These are phyloP conservation scores for Acacia concinna DNA, from an alignment of 331 rosid genomes.

Conservation along the genomic window DNA sequence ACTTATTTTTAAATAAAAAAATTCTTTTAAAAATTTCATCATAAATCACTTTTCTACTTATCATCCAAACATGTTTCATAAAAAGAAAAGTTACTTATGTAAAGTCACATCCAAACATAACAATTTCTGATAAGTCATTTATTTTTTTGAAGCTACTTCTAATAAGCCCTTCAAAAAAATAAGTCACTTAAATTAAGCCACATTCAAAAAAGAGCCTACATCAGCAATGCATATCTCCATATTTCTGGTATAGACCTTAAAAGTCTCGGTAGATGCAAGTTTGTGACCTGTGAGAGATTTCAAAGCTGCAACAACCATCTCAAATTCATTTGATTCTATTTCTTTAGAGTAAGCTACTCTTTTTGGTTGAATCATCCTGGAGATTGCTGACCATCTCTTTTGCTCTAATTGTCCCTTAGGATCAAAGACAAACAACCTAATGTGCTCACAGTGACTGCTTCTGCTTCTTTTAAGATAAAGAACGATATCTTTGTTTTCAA, in stretches of 20 bases:
- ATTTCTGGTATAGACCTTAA: slow-evolving; percentile 22
- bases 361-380: slow-evolving; percentile 36
- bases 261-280: background rate
- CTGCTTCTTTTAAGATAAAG: background rate
- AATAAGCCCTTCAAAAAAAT: too few relatives aligned
- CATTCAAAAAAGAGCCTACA: too few relatives aligned
- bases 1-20: too few relatives aligned
- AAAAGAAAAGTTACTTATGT: too few relatives aligned
- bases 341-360: slow-evolving; percentile 24
- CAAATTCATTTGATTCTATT: slow-evolving; percentile 30
- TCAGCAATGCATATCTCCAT: slow-evolving; percentile 29
- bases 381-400: slow-evolving; percentile 37
- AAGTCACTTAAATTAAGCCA: too few relatives aligned
- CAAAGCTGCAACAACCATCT: slow-evolving; percentile 35
- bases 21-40: too few relatives aligned
- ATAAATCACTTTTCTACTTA: too few relatives aligned
- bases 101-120: too few relatives aligned
- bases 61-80: too few relatives aligned
- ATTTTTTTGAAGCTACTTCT: too few relatives aligned
- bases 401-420: slow-evolving; percentile 27
- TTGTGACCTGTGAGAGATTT: slow-evolving; percentile 23
- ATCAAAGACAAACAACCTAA: slow-evolving; percentile 33
- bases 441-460: slow-evolving; percentile 35
- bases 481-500: slow-evolving; percentile 14
- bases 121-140: too few relatives aligned